phyloP scores from a whole-genome alignment of 345 rosid species.

The Pistacia integerrima region DNA sequence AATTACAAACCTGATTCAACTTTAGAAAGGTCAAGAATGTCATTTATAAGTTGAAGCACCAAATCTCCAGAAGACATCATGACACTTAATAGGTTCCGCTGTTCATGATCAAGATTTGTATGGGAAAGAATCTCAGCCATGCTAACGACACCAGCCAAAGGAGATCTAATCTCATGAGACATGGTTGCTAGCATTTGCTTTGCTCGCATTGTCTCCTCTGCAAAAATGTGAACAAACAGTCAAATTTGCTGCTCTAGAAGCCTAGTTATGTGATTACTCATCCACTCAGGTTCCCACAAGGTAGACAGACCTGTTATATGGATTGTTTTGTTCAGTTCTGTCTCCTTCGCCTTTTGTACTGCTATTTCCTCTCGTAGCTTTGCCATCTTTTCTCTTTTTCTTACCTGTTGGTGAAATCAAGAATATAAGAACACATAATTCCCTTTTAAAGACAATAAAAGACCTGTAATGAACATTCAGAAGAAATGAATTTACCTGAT shows the following conservation, averaged over 20 bases:
- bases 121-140: slow-evolving; percentile 93
- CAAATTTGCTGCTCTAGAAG: slow-evolving; percentile 7
- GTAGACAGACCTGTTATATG: slow-evolving; percentile 80
- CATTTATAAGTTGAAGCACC: slow-evolving; percentile 91
- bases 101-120: slow-evolving; percentile 77
- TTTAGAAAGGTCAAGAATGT: slow-evolving; percentile 97
- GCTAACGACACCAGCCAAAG: slow-evolving; percentile 90
- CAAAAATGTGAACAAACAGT: slow-evolving; percentile 13
- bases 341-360: slow-evolving; percentile 92
- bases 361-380: slow-evolving; percentile 95
- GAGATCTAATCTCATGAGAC: slow-evolving; percentile 99
- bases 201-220: slow-evolving; percentile 99
- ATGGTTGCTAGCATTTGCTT: slow-evolving; percentile 97
- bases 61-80: slow-evolving; percentile 98
- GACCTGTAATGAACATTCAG: slow-evolving; percentile 1
- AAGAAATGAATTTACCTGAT: slow-evolving; percentile 59
- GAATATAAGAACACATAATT: slow-evolving; percentile 16
- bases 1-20: slow-evolving; percentile 78
- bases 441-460: background rate
- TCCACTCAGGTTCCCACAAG: background rate
- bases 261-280: slow-evolving; percentile 3
- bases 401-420: slow-evolving; percentile 46
- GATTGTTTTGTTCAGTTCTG: slow-evolving; percentile 89
- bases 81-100: slow-evolving; percentile 70
- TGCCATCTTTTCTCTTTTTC: slow-evolving; percentile 83